Percentiles rank a stretch among this genome's conserved stretches.
These are phyloP conservation scores for Arabidopsis thaliana DNA, from an alignment of 345 rosid species.

Conservation along the genomic window DNA sequence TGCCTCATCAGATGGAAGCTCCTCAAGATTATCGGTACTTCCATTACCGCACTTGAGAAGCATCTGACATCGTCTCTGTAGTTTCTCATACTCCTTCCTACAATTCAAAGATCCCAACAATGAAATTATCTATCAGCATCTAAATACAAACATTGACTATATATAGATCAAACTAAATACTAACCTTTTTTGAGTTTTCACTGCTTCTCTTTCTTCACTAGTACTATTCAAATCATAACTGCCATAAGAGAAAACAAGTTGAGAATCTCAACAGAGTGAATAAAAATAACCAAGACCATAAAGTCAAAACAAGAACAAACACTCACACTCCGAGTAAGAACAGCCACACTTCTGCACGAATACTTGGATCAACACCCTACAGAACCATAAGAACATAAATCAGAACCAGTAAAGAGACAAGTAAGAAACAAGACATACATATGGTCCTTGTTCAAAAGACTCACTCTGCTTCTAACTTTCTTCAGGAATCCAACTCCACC, in stretches of 20 bases:
- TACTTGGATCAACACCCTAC: conserved; percentile 92
- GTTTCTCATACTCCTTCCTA: conserved; percentile 91
- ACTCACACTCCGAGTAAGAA: conserved; percentile 99
- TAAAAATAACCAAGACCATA: neutral
- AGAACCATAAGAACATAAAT: conserved; percentile 31
- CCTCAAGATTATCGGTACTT: conserved; percentile 60
- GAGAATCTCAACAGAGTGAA: conserved; percentile 11
- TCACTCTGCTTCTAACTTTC: conserved; percentile 93
- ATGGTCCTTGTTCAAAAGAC: conserved; percentile 40
- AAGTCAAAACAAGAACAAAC: conserved; percentile 13
- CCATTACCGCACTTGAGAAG: conserved; percentile 55
- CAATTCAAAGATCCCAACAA: conserved; percentile 43
- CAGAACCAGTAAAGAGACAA: conserved; percentile 23
- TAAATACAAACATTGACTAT: neutral
- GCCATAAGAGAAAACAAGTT: conserved; percentile 29
- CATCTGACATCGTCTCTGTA: conserved; percentile 69
- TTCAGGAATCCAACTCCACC: conserved; percentile 83
- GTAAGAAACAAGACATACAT: conserved; percentile 14
- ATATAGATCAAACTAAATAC: neutral
- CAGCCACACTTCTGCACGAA: conserved; percentile 94
- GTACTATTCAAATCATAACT: conserved; percentile 88
- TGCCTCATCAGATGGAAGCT: conserved; percentile 70
- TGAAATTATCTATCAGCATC: neutral
- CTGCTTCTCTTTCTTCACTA: conserved; percentile 74
- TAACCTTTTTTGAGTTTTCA: conserved; percentile 73